Base-by-base conservation (phyloP, 2,329 filamentous ascomycete genomes). In the Plenodomus biglobosus region DNA sequence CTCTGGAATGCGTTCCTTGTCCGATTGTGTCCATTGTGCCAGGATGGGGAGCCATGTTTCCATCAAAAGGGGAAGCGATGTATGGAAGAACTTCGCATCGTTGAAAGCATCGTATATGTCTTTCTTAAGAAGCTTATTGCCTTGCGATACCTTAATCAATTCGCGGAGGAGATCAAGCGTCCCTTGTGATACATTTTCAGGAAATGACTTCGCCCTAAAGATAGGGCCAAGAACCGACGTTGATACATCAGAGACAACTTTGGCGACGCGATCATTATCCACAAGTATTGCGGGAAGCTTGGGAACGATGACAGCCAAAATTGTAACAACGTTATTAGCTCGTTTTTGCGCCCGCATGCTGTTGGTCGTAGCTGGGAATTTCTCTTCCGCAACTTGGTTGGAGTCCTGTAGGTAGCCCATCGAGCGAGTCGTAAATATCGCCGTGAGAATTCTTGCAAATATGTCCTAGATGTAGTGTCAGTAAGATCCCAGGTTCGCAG, bases 71-170 rank as follows among this genome's bases (percentile, higher is more conserved):
- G 78, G 61, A 3, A 88, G 66, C 7, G 83, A 77, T 36, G 85
- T 85, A n/a, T 80, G 79, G 65, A 99, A 95, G 74, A 99, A 92
- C 50, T 85, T 86, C 7, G 85, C 67, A 67, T 99, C 92, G 64
- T 95, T 94, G 75, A 97, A 96, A 0, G 91, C 91, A 67, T 97
- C 94, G 0, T 84, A 80, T 1, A 97, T 80, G 61, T 99, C 95
- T 70, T 92, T 96, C 73, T 88, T 95, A 90, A 92, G 96, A 1
- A 85, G 79, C 71, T 95, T 96, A 52, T 92, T 87, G 44, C 88
- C 87, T 57, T 87, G 88, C 2, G 88, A 83, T 21, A 96, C 78
- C 58, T 85, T 85, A 0, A 87, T 84, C 45, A 97, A 80, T 56
- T 92, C 85, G 45, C 87, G 85, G 2, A 97, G 74, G 13, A 99